Conservation (phyloP, 495 filamentous ascomycete species). For the Cercophora sp. region DNA sequence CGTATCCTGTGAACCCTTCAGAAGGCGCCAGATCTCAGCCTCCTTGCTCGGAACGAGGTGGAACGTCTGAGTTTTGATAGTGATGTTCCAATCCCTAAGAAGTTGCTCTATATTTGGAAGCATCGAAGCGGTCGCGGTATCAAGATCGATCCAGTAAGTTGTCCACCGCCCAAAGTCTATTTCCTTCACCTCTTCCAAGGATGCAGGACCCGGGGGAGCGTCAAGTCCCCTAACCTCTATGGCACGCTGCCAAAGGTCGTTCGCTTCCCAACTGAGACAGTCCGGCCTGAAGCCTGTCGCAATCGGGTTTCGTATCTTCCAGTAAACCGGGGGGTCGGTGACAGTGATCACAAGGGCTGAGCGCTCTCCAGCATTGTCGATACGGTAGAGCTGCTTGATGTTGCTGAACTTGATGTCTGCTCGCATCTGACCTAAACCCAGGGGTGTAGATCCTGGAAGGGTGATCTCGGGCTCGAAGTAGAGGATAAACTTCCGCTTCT, state of each 20-base stretch:
- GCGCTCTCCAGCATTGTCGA: conserved; percentile 26
- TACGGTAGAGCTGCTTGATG: conserved; percentile 52
- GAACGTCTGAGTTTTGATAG: too few species aligned
- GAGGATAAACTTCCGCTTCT: conserved; percentile 38
- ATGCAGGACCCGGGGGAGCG: conserved; percentile 38
- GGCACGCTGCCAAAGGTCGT: conserved; percentile 70
- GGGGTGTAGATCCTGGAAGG: not conserved
- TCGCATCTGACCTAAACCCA: too few species aligned
- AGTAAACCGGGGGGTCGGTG: conserved; percentile 62
- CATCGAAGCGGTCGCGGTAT: too few species aligned
- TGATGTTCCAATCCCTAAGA: conserved; percentile 77
- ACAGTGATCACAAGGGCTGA: conserved; percentile 56
- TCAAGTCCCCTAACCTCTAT: conserved; percentile 58
- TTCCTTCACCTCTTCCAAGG: conserved; percentile 51
- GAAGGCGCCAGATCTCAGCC: conserved; percentile 52
- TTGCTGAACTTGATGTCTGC: conserved; percentile 63
- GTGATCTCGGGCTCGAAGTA: conserved; percentile 19
- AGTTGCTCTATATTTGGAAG: too few species aligned
- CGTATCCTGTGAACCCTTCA: conserved; percentile 34
- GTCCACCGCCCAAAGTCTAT: conserved; percentile 83
- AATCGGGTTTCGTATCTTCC: conserved; percentile 46
- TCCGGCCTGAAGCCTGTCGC: conserved; percentile 40
- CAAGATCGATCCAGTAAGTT: conserved; percentile 57
- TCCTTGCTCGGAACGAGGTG: conserved; percentile 11
- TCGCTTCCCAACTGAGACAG: conserved; percentile 56